Evolutionary conservation across 179 eudicot species (phyloP), one percentile per base, ranked within the genome.

Genomic region (Beta lomatogona): DNA sequence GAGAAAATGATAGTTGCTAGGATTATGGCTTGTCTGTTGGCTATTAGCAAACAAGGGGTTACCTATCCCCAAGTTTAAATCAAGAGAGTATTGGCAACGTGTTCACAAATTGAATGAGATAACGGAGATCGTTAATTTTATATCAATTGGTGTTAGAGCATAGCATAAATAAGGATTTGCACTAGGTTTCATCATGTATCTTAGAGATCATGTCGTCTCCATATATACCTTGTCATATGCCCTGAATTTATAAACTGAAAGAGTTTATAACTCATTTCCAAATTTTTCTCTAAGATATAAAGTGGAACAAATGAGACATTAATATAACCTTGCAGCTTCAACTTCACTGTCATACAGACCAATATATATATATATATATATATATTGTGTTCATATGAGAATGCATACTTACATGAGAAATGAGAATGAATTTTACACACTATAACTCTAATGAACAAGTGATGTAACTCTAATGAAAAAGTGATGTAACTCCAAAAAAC

Each of bases 61-160:
- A 50, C 87, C 86, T 18, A 93, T 88, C 80, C 93, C 92, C 89
- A 94, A 88, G 84, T 88, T 92, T 71, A 94, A 85, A 79, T 92
- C 96, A 81, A 94, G 94, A 77, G 86, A 68, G 77, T 85, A 83
- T 71, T 84, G 78, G 46, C 81, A 68, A 28, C 85, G 95, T 91
- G 88, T 75, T 58, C 66, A 78, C 31, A 75, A 45, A 18, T 64
- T 71, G 44, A 52, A 73, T 44, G 41, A 78, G 73, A 44, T 65
- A 13, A 25, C 28, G 50, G 66, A 7, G 60, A 25, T 5, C 45
- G 41, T 46, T 46, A 31, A 16, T 9, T 6, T 46, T 31, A 31
- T 21, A 41, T 53, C 72, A 73, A 71, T 16, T 50, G 68, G 10
- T 31, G 18, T 1, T 50, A 18, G 58, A 73, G 18, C 41, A 50